Evolutionary conservation across 2,329 filamentous ascomycete genomes (phyloP), one percentile per base, ranked within the genome.

Genomic region (Juglanconis juglandina): DNA sequence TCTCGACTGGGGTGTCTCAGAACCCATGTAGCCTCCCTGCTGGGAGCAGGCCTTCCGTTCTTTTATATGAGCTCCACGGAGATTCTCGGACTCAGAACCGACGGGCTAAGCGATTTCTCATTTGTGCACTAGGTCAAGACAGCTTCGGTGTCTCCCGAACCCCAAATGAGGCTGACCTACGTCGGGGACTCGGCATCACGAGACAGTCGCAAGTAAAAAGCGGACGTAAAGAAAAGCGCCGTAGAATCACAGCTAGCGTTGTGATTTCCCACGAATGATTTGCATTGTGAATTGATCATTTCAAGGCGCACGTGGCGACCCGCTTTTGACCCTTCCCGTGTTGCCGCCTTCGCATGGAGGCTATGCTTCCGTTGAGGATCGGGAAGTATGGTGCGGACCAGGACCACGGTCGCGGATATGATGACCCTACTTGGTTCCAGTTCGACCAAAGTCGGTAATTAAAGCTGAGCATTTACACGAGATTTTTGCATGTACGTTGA

Each of bases 201-300:
- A 30, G 8, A n/a, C 34, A 37, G 4, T 48, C 11, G 13, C 17
- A 13, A 37, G 34, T 10, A 53, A 13, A n/a, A 46, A 6, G 11
- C 44, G 48, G 42, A 52, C 10, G 44, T 47, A 44, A 17, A 33
- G 10, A 37, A 48, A 33, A 50, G 30, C 39, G 48, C 56, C 48
- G 30, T 33, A n/a, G 41, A 44, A 55, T 32, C 24, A 50, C 32
- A 24, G 47, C 24, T 30, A 34, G 13, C 42, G 44, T 33, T 11
- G 9, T 33, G 57, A 62, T 62, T 60, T 62, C 60, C 60, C 60
- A 62, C 60, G 59, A 62, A 62, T 62, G 53, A 60, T 56, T 46
- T 47, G 39, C 46, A 34, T 37, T 30, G 3, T 35, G 3, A 44
- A 24, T 33, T 41, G n/a, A 17, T 33, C 9, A 53, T 2, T 56